A percentile compares a stretch with the other conserved stretches of the same genome.
These are phyloP conservation scores for Inosperma sp. DNA, from an alignment of 768 basidiomycete genomes.

Conservation along the genomic window DNA sequence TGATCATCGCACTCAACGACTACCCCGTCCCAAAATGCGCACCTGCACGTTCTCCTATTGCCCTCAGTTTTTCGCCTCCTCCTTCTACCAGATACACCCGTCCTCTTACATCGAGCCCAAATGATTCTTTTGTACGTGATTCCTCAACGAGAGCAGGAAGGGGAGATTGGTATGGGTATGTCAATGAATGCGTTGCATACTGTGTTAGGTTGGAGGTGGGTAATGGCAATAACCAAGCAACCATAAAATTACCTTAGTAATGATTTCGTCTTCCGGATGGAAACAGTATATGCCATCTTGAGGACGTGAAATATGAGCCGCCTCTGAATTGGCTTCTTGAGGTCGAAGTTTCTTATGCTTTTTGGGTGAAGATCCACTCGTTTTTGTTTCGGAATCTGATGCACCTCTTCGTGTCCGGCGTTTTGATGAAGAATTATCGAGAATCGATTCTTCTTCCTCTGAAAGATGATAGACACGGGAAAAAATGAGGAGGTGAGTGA, in stretches of 20 bases:
- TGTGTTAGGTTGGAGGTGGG: constrained; percentile 21
- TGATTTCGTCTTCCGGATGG: constrained; percentile 81
- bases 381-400: neutral
- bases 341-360: constrained; percentile 40
- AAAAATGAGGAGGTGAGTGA: constrained; percentile 71
- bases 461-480: constrained; percentile 77
- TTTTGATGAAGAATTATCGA: constrained; percentile 39
- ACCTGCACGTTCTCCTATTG: constrained; percentile 21
- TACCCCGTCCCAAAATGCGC: constrained; percentile 20
- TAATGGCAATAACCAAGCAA: neutral
- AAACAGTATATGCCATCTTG: constrained; percentile 62
- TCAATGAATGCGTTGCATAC: constrained; percentile 48
- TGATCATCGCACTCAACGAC: no score
- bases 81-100: constrained; percentile 56
- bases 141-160: constrained; percentile 40
- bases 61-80: constrained; percentile 23
- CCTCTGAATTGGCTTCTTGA: constrained; percentile 16
- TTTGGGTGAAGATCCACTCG: constrained; percentile 27
- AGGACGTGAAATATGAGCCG: constrained; percentile 21
- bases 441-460: constrained; percentile 57
- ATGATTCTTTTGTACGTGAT: constrained; percentile 54
- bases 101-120: constrained; percentile 69
- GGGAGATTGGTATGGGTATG: constrained; percentile 49
- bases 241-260: constrained; percentile 47
- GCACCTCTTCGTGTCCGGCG: neutral